These are phyloP conservation scores for Hymenoscyphus salicellus DNA, from an alignment of 2,329 filamentous ascomycete genomes.

Conservation along the genomic window DNA sequence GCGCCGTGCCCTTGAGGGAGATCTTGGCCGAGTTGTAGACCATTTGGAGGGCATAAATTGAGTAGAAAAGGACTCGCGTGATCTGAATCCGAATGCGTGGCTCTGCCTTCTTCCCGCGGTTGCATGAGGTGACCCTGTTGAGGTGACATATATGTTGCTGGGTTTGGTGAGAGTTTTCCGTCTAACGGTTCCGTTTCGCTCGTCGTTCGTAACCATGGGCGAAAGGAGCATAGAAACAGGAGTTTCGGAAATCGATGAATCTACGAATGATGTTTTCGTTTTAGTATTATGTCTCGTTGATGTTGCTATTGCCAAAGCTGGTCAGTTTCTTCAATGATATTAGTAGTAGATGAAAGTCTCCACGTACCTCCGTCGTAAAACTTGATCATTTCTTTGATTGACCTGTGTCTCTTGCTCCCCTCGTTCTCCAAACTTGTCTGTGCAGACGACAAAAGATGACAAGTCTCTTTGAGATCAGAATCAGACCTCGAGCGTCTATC, in stretches of 20 bases:
- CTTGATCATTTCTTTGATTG: constrained; percentile 28
- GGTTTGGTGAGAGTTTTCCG: neutral
- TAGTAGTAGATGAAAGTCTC: neutral
- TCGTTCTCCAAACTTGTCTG: neutral
- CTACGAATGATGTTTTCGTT: constrained; percentile 8
- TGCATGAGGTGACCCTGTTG: neutral
- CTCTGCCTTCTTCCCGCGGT: constrained; percentile 8
- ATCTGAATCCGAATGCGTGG: constrained; percentile 10
- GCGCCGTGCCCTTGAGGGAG: neutral
- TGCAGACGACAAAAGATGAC: neutral
- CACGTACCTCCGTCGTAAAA: constrained; percentile 29
- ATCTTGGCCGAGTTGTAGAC: neutral
- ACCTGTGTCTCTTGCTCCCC: constrained; percentile 12
- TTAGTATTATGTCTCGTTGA: constrained; percentile 13
- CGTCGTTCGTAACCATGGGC: neutral
- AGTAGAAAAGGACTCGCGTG: constrained; percentile 13
- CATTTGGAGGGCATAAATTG: constrained; percentile 12
- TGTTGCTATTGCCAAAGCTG: constrained; percentile 14
- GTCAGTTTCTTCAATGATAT: constrained; percentile 1
- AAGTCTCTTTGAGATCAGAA: constrained; percentile 6
- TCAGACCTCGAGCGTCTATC: constrained; percentile 2
- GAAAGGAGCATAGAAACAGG: neutral
- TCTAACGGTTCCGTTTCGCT: neutral
- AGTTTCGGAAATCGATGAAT: neutral
- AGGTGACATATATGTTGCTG: neutral